phyloP scores from a whole-genome alignment of 2,329 filamentous ascomycete species.

The Neoscytalidium dimidiatum region DNA sequence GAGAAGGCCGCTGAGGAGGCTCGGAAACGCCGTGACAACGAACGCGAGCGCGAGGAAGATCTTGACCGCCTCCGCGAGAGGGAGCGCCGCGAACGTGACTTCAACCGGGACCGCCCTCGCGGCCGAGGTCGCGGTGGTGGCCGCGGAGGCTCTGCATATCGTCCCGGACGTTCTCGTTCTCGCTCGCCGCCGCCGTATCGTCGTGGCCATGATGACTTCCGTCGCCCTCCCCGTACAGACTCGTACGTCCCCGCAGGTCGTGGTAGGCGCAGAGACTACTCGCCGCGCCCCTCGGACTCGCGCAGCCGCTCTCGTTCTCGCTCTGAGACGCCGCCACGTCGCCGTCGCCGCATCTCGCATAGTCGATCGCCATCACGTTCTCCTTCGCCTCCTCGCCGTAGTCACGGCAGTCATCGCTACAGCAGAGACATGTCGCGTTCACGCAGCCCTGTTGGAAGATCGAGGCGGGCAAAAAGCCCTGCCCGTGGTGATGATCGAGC shows the following conservation, averaged over 20 bases:
- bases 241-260: slow-evolving; percentile 57
- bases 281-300: slow-evolving; percentile 26
- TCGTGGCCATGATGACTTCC: slow-evolving; percentile 47
- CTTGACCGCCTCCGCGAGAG: slow-evolving; percentile 67
- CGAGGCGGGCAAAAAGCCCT: slow-evolving; percentile 27
- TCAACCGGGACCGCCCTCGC: slow-evolving; percentile 48
- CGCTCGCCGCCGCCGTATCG: slow-evolving; percentile 55
- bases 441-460: slow-evolving; percentile 26
- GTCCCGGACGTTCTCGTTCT: slow-evolving; percentile 49
- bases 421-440: slow-evolving; percentile 33
- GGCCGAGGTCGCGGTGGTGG: slow-evolving; percentile 44
- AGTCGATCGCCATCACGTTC: slow-evolving; percentile 21
- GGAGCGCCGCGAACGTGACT: slow-evolving; percentile 49
- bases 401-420: slow-evolving; percentile 11
- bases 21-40: slow-evolving; percentile 69
- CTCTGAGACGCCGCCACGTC: slow-evolving; percentile 44
- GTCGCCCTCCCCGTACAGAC: slow-evolving; percentile 53
- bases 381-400: slow-evolving; percentile 12
- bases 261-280: slow-evolving; percentile 39
- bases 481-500: slow-evolving; percentile 45
- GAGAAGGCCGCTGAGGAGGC: slow-evolving; percentile 78
- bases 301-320: slow-evolving; percentile 24
- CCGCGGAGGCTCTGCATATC: slow-evolving; percentile 51
- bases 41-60: slow-evolving; percentile 71
- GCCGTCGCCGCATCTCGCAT: slow-evolving; percentile 26